Evolutionary conservation across 768 basidiomycete species (phyloP).

Genomic region (Agrocybe chaxingu): DNA sequence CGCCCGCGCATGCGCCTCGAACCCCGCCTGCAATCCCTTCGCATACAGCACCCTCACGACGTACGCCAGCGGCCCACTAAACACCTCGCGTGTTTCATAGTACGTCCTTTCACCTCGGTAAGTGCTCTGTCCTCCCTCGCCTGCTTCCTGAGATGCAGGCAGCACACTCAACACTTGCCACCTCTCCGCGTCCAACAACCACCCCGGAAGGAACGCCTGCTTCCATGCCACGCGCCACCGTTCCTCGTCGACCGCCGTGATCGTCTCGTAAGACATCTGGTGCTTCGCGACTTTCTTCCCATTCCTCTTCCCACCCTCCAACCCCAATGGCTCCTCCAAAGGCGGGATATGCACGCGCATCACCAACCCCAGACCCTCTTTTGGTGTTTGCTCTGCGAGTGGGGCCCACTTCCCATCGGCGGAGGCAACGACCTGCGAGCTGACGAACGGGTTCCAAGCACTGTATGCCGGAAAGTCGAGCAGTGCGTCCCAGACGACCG

Average conservation of each 20-base stretch:
- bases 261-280: constrained; percentile 26
- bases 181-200: constrained; percentile 24
- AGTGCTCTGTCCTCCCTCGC: too few species aligned
- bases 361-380: constrained; percentile 18
- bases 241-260: constrained; percentile 24
- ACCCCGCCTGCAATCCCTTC: constrained; percentile 20
- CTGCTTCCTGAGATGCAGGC: too few species aligned
- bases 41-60: constrained; percentile 20
- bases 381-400: constrained; percentile 20
- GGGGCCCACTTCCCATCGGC: constrained; percentile 18
- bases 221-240: constrained; percentile 25
- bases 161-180: constrained; percentile 24
- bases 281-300: constrained; percentile 20
- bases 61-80: constrained; percentile 18
- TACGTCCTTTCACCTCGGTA: constrained; percentile 19
- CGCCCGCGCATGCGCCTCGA: constrained; percentile 21
- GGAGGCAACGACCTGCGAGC: constrained; percentile 22
- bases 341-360: constrained; percentile 30
- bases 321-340: too few species aligned
- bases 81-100: constrained; percentile 30
- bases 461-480: constrained; percentile 48
- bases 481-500: constrained; percentile 46
- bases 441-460: constrained; percentile 44
- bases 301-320: constrained; percentile 23
- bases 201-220: constrained; percentile 20